Evolutionary conservation across 192 early-diverging fungal genomes (phyloP), one percentile per base, ranked within the genome.

Genomic region (Coemansia javaensis): DNA sequence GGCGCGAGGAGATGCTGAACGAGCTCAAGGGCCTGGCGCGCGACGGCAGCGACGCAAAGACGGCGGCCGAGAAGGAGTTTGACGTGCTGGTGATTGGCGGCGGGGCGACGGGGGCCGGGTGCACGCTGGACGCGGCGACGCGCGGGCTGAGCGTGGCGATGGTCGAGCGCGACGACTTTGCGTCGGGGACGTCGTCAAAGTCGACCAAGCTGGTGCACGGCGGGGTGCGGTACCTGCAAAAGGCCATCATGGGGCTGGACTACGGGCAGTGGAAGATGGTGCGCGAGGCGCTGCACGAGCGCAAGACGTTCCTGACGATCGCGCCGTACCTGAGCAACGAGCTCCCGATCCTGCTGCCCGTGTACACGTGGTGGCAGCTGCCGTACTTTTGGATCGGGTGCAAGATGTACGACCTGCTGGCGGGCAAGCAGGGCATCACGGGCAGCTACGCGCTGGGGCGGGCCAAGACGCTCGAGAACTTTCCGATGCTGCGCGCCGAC

Each of bases 251-350:
- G 74, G 91, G 94, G 39, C 66, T 93, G 21, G 95, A 98, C 56
- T 91, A 90, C 74, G 93, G 89, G 73, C 95, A 98, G 64, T 94
- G 88, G 85, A 90, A 90, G 70, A 80, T 98, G 41, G 95, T 98
- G 17, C 78, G 81, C 39, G 93, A 98, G 59, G 95, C 95, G 3
- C 82, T 98, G 66, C 91, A 94, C 48, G 95, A 98, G 66, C 89
- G 95, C 55, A 82, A 84, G 43, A 86, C 85, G 41, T 95, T 98
- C 59, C 78, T 98, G 54, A 85, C 90, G 33, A 94, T 94, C 62
- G 95, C 95, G n/a, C 95, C 95, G 40, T 94, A 93, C 52, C 79
- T 98, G 28, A 83, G 85, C 48, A 83, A 90, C 63, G 86, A 93
- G 65, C 75, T 98, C 46, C 93, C 95, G 20, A 98, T 94, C 56